These are phyloP conservation scores for Ophioceras dolichostomum DNA, from an alignment of 2,329 filamentous ascomycete genomes.

Conservation along the genomic window DNA sequence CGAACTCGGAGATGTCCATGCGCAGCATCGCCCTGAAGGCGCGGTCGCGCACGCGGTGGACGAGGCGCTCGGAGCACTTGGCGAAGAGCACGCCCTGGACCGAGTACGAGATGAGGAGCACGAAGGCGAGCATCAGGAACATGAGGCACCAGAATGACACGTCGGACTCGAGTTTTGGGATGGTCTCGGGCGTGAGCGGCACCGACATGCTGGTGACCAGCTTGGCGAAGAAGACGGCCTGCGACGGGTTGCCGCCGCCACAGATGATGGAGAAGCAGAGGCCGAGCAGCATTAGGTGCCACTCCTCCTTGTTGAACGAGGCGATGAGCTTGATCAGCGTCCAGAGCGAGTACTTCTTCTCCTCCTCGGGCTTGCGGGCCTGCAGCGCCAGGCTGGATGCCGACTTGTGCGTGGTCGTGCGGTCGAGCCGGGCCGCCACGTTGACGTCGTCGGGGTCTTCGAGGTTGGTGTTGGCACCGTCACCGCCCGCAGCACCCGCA, in stretches of 20 bases:
- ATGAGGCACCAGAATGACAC: conserved; percentile 81
- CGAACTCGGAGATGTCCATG: conserved; percentile 89
- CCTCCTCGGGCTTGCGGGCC: conserved; percentile 31
- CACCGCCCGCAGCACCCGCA: too few species aligned
- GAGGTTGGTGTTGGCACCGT: conserved; percentile 20
- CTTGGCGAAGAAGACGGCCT: conserved; percentile 77
- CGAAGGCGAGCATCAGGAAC: conserved; percentile 74
- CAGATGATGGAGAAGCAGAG: conserved; percentile 64
- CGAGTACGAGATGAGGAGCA: conserved; percentile 57
- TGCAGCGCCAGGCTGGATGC: conserved; percentile 61
- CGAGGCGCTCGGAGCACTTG: conserved; percentile 72
- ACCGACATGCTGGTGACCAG: conserved; percentile 50
- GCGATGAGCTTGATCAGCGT: conserved; percentile 68
- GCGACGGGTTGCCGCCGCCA: conserved; percentile 56
- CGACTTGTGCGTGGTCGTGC: conserved; percentile 42
- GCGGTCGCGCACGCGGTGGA: conserved; percentile 69
- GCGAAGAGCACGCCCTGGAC: conserved; percentile 66
- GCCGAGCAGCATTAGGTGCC: conserved; percentile 59
- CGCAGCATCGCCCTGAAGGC: conserved; percentile 82
- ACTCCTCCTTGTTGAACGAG: conserved; percentile 67
- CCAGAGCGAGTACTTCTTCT: conserved; percentile 54
- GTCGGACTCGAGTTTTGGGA: conserved; percentile 48
- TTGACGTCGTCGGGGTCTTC: conserved; percentile 54
- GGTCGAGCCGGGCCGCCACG: conserved; percentile 43
- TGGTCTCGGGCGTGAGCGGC: conserved; percentile 27